Percentiles rank a stretch among this genome's conserved stretches.
phyloP scores from a whole-genome alignment of 2,329 filamentous ascomycete species.

The Fusarium nurragi region DNA sequence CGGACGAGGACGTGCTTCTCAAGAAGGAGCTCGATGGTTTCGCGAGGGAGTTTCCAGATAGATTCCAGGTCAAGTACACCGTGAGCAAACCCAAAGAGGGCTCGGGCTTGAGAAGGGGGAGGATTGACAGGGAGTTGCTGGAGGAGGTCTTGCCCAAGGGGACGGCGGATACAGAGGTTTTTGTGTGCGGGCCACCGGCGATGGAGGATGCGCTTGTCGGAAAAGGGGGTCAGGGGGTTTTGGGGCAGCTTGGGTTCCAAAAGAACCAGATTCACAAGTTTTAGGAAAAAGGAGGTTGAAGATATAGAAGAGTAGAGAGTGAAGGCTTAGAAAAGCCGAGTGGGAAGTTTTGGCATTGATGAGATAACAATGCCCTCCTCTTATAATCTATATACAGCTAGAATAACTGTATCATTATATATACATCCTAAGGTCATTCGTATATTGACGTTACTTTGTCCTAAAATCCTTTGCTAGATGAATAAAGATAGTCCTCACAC shows the following conservation, averaged over 20 bases:
- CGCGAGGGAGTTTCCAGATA: conserved; percentile 60
- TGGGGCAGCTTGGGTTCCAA: conserved; percentile 66
- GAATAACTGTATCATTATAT: not conserved
- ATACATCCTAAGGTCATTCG: not conserved
- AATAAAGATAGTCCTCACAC: too few species aligned
- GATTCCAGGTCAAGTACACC: conserved; percentile 67
- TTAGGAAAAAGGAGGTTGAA: conserved; percentile 39
- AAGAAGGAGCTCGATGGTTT: conserved; percentile 65
- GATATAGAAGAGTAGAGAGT: rapidly evolving
- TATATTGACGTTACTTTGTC: not conserved
- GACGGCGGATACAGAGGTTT: conserved; percentile 63
- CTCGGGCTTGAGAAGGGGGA: conserved; percentile 61
- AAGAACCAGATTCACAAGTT: conserved; percentile 69
- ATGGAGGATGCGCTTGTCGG: conserved; percentile 70
- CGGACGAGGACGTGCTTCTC: conserved; percentile 67
- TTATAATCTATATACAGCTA: too few species aligned
- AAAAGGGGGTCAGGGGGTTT: conserved; percentile 57
- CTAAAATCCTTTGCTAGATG: not conserved
- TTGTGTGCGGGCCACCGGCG: conserved; percentile 73
- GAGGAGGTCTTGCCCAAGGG: conserved; percentile 55
- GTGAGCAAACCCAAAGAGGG: conserved; percentile 59
- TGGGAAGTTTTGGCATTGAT: not conserved
- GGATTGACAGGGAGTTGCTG: conserved; percentile 66
- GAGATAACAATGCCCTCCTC: too few species aligned
- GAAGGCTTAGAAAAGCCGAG: not conserved